These are phyloP conservation scores for Sporisorium scitamineum DNA, from an alignment of 1,284 basidiomycete genomes.

Conservation along the genomic window DNA sequence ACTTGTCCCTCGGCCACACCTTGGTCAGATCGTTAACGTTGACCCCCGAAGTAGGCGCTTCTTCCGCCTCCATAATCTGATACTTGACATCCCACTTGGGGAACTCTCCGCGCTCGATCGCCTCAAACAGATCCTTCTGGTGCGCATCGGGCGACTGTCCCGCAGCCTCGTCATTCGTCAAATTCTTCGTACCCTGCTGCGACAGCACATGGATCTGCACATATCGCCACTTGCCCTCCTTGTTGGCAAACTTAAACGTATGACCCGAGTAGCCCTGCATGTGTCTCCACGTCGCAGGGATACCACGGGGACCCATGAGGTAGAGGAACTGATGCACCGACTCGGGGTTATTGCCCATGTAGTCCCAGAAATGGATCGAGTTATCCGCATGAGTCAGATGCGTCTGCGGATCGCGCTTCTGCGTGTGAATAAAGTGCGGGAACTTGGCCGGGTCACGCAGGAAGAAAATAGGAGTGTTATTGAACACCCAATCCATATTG, in stretches of 20 bases:
- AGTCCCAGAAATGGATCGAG: slow-evolving; percentile 53
- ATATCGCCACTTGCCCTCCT: slow-evolving; percentile 56
- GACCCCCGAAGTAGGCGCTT: slow-evolving; percentile 38
- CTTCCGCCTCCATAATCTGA: slow-evolving; percentile 53
- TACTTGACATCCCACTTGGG: slow-evolving; percentile 65
- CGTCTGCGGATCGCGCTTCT: slow-evolving; percentile 54
- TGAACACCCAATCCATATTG: slow-evolving; percentile 50
- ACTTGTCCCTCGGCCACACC: slow-evolving; percentile 52
- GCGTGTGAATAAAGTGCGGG: slow-evolving; percentile 60
- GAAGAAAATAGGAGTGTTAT: slow-evolving; percentile 64
- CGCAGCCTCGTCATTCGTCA: slow-evolving; percentile 49
- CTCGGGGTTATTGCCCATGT: slow-evolving; percentile 50
- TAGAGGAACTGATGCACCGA: slow-evolving; percentile 53
- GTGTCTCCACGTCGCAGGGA: slow-evolving; percentile 42
- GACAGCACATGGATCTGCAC: slow-evolving; percentile 57
- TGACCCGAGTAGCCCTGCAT: slow-evolving; percentile 59
- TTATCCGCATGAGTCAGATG: slow-evolving; percentile 48
- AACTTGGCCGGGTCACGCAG: slow-evolving; percentile 57
- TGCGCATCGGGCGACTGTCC: slow-evolving; percentile 46
- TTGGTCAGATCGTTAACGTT: slow-evolving; percentile 61
- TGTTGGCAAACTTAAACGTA: slow-evolving; percentile 60
- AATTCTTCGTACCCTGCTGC: slow-evolving; percentile 50
- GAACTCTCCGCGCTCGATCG: slow-evolving; percentile 61
- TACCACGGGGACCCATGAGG: slow-evolving; percentile 54
- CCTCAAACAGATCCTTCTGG: slow-evolving; percentile 60